Evolutionary conservation across 2,329 filamentous ascomycete genomes (phyloP), one percentile per base, ranked within the genome.

Genomic region (Fusarium xylarioides): DNA sequence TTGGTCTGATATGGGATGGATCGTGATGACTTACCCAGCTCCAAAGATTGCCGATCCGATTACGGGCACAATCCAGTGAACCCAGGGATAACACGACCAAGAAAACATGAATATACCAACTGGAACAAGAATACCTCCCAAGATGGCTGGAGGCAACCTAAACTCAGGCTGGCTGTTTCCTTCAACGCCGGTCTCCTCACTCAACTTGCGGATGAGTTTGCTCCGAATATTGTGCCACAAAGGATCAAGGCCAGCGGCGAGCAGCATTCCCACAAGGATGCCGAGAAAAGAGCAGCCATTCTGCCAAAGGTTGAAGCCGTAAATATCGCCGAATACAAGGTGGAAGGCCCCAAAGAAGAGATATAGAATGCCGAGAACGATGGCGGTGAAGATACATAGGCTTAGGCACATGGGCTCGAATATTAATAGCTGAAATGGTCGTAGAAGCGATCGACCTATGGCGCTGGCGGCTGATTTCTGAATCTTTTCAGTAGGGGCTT

Each of bases 331-430:
- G 78, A 97, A 97, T 21, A 97, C 91, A 49, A 97, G 84, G 10
- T 92, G 89, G 77, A 97, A 97, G 1, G 95, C 94, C 26, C 94
- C 94, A 80, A 97, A 97, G 85, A 97, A 97, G 43, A 97, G 89
- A 79, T 97, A 97, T 5, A 97, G 84, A 49, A 97, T 92, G 10
- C 95, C 95, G 12, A 97, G 86, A n/a, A 97, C 85, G 60, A 98
- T 89, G 43, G 94, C 94, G 2, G 93, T 93, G 76, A 95, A 93
- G 28, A 96, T 83, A 81, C 94, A 96, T 32, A 98, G 89, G 74
- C 91, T 90, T 64, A 96, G 85, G 67, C 91, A 93, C 94, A 97
- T 98, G 73, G 93, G 93, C 84, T 97, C 94, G 60, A 93, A 88
- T 55, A 91, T 81, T 61, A 98, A 87, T 11, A 98, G 88, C 81